Evolutionary conservation across 2,329 filamentous ascomycete species (phyloP).

Genomic region (Trichoderma pleuroti): DNA sequence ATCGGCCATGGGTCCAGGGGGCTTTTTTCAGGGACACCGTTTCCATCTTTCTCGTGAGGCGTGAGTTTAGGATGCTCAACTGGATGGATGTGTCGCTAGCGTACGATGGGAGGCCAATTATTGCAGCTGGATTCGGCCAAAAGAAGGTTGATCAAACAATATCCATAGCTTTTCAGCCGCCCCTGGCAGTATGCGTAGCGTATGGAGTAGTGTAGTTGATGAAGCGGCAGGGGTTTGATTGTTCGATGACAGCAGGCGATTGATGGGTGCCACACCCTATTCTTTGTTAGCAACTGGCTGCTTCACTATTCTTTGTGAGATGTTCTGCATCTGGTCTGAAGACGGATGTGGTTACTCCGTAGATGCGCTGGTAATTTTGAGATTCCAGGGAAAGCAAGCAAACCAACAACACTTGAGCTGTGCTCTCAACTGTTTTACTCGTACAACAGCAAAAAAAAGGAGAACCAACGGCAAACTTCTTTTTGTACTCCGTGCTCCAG

Average conservation of each 20-base stretch:
- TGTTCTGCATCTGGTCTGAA: neutral
- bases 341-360: neutral
- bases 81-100: neutral
- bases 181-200: neutral
- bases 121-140: neutral
- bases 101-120: neutral
- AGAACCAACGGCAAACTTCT: neutral
- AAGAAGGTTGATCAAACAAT: constrained; percentile 5
- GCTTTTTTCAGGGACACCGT: neutral
- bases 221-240: neutral
- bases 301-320: neutral
- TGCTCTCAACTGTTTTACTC: neutral
- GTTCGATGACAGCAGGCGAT: neutral
- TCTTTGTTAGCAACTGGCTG: neutral
- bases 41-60: neutral
- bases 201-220: too few relatives aligned
- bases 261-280: neutral
- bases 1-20: constrained; percentile 18
- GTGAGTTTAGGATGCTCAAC: neutral
- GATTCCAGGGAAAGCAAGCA: neutral
- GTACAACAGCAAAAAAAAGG: neutral
- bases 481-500: neutral
- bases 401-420: neutral
- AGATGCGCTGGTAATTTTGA: neutral
- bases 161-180: constrained; percentile 16